These are phyloP conservation scores for Isoetes engelmannii DNA, from an alignment of 83 land plant genomes.

Conservation along the genomic window DNA sequence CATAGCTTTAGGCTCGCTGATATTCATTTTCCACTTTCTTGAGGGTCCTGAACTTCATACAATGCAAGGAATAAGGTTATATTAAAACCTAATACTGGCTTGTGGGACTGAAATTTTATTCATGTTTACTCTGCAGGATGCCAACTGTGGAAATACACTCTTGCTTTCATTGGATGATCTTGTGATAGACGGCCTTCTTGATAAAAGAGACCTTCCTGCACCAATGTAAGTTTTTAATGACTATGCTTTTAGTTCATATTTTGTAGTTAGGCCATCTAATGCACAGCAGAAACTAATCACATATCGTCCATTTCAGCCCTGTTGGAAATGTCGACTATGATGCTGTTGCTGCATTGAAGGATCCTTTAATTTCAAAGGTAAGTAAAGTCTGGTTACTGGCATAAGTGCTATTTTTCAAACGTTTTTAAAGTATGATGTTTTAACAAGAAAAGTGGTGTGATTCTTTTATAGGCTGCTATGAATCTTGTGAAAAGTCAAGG, in stretches of 20 bases:
- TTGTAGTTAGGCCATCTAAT: too few species aligned
- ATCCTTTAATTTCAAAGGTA: constrained; percentile 79
- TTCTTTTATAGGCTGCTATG: constrained; percentile 58
- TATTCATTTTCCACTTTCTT: background rate
- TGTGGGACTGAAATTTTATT: too few species aligned
- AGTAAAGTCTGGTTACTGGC: background rate
- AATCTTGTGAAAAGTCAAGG: constrained; percentile 57
- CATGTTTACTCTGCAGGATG: constrained; percentile 35
- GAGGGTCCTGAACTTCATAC: background rate
- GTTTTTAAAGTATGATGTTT: too few species aligned
- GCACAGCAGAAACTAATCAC: too few species aligned
- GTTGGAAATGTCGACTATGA: constrained; percentile 48
- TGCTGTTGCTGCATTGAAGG: constrained; percentile 60
- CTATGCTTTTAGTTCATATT: background rate
- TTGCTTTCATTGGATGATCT: constrained; percentile 91
- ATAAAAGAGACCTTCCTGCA: constrained; percentile 61
- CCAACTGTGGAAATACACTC: constrained; percentile 96
- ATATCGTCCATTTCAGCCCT: constrained; percentile 30
- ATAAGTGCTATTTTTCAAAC: background rate
- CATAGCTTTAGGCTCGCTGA: too few species aligned
- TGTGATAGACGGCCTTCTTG: constrained; percentile 75
- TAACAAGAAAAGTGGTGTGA: background rate
- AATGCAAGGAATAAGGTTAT: too few species aligned
- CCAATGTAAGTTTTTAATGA: constrained; percentile 42
- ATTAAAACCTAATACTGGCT: too few species aligned